Conservation (phyloP, 495 filamentous ascomycete species). For the Penicillium desertorum region DNA sequence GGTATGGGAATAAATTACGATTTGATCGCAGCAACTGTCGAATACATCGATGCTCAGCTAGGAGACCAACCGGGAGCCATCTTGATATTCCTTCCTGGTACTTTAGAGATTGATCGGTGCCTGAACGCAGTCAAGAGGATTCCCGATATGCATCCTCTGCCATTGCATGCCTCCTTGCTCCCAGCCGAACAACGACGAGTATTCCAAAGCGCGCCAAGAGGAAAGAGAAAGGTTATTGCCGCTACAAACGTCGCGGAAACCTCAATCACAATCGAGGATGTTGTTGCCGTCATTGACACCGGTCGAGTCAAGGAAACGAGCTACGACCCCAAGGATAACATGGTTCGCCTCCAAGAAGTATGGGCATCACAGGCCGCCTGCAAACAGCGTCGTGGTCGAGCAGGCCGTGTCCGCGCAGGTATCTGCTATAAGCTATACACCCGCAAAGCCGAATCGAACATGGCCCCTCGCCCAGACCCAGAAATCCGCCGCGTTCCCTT, state of each 20-base stretch:
- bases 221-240: constrained; percentile 86
- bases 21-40: constrained; percentile 74
- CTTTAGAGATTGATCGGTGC: constrained; percentile 80
- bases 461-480: constrained; percentile 87
- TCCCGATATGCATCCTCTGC: constrained; percentile 75
- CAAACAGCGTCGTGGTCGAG: constrained; percentile 93
- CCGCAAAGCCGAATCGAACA: constrained; percentile 74
- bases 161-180: constrained; percentile 88
- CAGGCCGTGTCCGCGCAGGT: constrained; percentile 86
- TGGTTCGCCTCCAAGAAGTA: constrained; percentile 89
- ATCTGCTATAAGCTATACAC: constrained; percentile 97
- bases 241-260: constrained; percentile 98
- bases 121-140: constrained; percentile 66
- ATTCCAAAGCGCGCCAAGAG: constrained; percentile 71
- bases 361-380: constrained; percentile 95
- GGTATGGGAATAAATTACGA: constrained; percentile 93
- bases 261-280: constrained; percentile 96
- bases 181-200: constrained; percentile 84
- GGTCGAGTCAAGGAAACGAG: constrained; percentile 95
- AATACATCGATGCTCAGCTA: constrained; percentile 74
- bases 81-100: constrained; percentile 87
- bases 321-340: constrained; percentile 88
- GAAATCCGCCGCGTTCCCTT: constrained; percentile 91
- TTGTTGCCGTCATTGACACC: constrained; percentile 94
- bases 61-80: constrained; percentile 74